Evolutionary conservation across 2,329 filamentous ascomycete species (phyloP).

Genomic region (Sporothrix humicola): DNA sequence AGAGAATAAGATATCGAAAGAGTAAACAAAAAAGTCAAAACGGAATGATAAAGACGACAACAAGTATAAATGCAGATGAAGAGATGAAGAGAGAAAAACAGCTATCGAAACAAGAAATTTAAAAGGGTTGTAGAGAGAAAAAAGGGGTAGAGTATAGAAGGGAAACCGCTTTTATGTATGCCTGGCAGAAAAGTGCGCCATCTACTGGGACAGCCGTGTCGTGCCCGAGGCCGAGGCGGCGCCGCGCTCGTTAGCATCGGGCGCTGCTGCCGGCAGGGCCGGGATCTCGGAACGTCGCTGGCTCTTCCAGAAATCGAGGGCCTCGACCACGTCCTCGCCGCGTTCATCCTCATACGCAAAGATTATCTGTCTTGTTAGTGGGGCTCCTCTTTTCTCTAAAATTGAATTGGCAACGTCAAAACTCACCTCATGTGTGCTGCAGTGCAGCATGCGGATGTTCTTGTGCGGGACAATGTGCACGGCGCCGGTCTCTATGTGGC

Average conservation of each 20-base stretch:
- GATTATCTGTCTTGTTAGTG: constrained; percentile 69
- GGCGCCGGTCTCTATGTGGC: constrained; percentile 91
- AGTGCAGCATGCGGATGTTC: constrained; percentile 97
- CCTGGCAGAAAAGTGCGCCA: not conserved
- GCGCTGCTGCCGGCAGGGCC: constrained; percentile 19
- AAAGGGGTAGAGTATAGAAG: not conserved
- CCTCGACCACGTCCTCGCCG: constrained; percentile 91
- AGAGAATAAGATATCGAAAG: constrained; percentile 1
- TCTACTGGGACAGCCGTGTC: constrained; percentile 34
- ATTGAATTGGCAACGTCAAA: not conserved
- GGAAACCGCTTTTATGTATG: too few species aligned
- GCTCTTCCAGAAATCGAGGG: constrained; percentile 93
- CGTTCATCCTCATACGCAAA: constrained; percentile 97
- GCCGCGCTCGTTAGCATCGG: not conserved
- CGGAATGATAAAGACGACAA: not conserved
- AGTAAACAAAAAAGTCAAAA: not conserved
- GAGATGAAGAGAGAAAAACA: not conserved
- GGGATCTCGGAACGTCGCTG: constrained; percentile 52
- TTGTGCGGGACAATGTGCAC: constrained; percentile 96
- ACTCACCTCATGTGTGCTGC: constrained; percentile 91
- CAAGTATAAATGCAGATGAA: constrained; percentile 1
- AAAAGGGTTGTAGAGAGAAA: constrained; percentile 6
- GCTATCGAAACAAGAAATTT: not conserved
- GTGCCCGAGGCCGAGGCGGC: constrained; percentile 21
- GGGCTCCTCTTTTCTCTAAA: not conserved